Conservation (phyloP, 1,139 yeast species). For the Candida dubliniensis region DNA sequence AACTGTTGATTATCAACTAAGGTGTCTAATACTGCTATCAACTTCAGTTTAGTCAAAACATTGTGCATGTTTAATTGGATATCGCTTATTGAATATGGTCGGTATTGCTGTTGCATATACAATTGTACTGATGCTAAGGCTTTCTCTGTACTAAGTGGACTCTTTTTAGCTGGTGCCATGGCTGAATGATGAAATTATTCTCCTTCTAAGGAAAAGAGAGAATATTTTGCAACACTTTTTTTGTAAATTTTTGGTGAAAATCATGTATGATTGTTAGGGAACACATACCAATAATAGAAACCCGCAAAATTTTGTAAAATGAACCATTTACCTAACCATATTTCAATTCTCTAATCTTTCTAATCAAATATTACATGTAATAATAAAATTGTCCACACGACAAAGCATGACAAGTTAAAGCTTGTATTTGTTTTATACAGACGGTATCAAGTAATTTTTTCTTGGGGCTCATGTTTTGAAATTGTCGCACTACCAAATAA, state of each 20-base stretch:
- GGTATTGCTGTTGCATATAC: constrained; percentile 36
- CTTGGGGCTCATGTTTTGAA: too few relatives aligned
- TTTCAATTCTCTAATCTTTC: too few relatives aligned
- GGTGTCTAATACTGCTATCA: constrained; percentile 26
- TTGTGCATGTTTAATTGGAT: constrained; percentile 37
- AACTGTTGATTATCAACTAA: constrained; percentile 25
- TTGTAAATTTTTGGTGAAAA: not conserved
- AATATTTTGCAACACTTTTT: constrained; percentile 2
- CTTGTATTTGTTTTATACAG: too few relatives aligned
- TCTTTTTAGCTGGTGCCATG: constrained; percentile 9
- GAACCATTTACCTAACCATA: too few relatives aligned
- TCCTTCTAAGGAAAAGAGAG: not conserved
- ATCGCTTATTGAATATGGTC: constrained; percentile 40
- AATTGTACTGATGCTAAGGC: constrained; percentile 12
- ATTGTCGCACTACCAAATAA: too few relatives aligned
- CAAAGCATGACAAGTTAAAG: too few relatives aligned
- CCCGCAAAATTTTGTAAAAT: too few relatives aligned
- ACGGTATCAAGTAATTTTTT: too few relatives aligned
- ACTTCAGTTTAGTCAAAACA: constrained; percentile 25
- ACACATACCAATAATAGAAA: too few relatives aligned
- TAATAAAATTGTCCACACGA: too few relatives aligned
- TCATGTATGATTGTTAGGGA: too few relatives aligned
- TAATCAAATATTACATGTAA: too few relatives aligned
- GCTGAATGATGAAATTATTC: not conserved
- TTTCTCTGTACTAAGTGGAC: constrained; percentile 3